A percentile compares a stretch with the other conserved stretches of the same genome.
Conservation (phyloP, 257 asterid species). For the Paulownia fortunei region DNA sequence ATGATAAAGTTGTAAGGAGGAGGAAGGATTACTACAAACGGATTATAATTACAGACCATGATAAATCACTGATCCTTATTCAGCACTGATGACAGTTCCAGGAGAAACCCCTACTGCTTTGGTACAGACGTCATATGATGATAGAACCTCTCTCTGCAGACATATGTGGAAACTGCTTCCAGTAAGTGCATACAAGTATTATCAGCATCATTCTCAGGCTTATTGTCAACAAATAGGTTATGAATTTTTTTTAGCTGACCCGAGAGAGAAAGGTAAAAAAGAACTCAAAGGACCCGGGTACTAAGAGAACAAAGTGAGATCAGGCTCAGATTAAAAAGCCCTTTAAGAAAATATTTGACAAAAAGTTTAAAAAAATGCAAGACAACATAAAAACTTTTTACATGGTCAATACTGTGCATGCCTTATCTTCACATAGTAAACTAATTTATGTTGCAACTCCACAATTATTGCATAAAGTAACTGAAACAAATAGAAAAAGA, state of each 20-base stretch:
- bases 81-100: slow-evolving; percentile 42
- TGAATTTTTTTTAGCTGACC: neutral
- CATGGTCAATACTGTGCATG: too few relatives aligned
- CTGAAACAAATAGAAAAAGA: too few relatives aligned
- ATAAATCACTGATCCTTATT: slow-evolving; percentile 29
- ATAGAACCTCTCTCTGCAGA: slow-evolving; percentile 65
- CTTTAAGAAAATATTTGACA: too few relatives aligned
- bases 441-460: too few relatives aligned
- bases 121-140: slow-evolving; percentile 53
- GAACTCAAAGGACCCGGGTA: neutral
- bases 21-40: slow-evolving; percentile 1
- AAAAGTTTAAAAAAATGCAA: too few relatives aligned
- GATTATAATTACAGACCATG: slow-evolving; percentile 3
- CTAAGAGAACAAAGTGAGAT: too few relatives aligned
- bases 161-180: slow-evolving; percentile 25
- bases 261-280: too few relatives aligned
- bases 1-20: neutral
- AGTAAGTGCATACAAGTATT: slow-evolving; percentile 12
- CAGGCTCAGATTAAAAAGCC: too few relatives aligned
- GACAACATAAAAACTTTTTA: too few relatives aligned
- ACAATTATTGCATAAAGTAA: too few relatives aligned
- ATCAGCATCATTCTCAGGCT: neutral
- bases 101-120: slow-evolving; percentile 49
- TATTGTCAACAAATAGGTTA: neutral
- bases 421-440: too few relatives aligned